Evolutionary conservation across 371 early-diverging fungal genomes (phyloP), one percentile per base, ranked within the genome.

Genomic region (Lichtheimia corymbifera): DNA sequence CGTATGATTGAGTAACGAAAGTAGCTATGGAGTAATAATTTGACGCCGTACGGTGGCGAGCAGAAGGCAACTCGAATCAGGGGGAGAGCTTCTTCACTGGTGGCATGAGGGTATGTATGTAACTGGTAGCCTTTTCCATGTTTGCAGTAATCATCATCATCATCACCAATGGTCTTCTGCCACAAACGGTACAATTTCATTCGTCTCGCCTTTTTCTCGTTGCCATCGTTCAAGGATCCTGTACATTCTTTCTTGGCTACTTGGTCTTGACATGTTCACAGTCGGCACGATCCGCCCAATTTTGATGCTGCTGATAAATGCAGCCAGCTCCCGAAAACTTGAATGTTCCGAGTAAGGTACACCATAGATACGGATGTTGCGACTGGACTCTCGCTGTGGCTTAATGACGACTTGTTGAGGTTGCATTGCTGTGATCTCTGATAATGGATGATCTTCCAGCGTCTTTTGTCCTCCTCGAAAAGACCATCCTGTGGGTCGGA

Each of bases 281-380:
- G 96, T 96, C 0, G 96, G 94, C 4, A 95, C 77, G 51, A 95
- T 79, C 9, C 73, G 72, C 2, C 59, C 61, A 1, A 89, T 82
- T 13, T 77, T 59, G 15, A 95, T 59, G 35, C 88, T 85, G 9
- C 80, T 79, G 9, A 93, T 81, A 79, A 98, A 97, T 6, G 73
- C 79, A 0, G 88, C 90, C 12, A 97, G 78, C 68, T 98, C 98
- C 4, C 84, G 75, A 68, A 91, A 98, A 47, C 90, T 90, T 0
- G 93, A 93, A 64, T 98, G 97, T 69, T 98, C 98, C 2, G 92
- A 91, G 67, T 98, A 98, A n/a, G 98, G 95, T 7, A 98, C 84
- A 1, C 83, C 86, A 55, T 86, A 83, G 12, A 89, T 73, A 45
- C 77, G 78, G 58, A 87, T 61, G 7, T 51, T 70, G 12, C 49